Percentiles rank a stretch among this genome's conserved stretches.
These are phyloP conservation scores for Trichoderma endophyticum DNA, from an alignment of 2,329 filamentous ascomycete genomes.

Conservation along the genomic window DNA sequence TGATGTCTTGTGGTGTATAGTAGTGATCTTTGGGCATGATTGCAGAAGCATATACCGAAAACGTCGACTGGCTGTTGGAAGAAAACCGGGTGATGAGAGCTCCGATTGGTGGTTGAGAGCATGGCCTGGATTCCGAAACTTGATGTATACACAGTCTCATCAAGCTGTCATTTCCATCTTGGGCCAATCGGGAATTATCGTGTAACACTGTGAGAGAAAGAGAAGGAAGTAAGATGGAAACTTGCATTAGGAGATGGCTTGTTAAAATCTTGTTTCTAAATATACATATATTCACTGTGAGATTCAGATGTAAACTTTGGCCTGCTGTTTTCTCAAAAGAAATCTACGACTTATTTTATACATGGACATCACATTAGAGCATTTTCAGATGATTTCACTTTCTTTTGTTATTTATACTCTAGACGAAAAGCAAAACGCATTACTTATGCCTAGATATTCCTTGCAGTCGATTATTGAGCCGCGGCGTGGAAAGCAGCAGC, in stretches of 20 bases:
- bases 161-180: neutral
- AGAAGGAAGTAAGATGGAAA: neutral
- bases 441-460: neutral
- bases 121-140: neutral
- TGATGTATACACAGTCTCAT: neutral
- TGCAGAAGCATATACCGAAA: neutral
- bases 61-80: neutral
- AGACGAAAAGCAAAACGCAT: neutral
- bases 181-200: neutral
- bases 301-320: neutral
- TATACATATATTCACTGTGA: neutral
- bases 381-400: neutral
- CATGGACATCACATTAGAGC: neutral
- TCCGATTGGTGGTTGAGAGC: neutral
- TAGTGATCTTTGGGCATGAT: neutral
- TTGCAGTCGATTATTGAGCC: neutral
- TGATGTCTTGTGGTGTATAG: neutral
- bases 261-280: neutral
- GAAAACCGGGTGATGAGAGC: neutral
- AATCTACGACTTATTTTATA: neutral
- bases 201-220: neutral
- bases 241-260: neutral
- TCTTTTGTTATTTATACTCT: neutral
- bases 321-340: neutral
- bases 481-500: constrained; percentile 10